These are phyloP conservation scores for Lumnitzera racemosa DNA, from an alignment of 345 rosid species.

Conservation along the genomic window DNA sequence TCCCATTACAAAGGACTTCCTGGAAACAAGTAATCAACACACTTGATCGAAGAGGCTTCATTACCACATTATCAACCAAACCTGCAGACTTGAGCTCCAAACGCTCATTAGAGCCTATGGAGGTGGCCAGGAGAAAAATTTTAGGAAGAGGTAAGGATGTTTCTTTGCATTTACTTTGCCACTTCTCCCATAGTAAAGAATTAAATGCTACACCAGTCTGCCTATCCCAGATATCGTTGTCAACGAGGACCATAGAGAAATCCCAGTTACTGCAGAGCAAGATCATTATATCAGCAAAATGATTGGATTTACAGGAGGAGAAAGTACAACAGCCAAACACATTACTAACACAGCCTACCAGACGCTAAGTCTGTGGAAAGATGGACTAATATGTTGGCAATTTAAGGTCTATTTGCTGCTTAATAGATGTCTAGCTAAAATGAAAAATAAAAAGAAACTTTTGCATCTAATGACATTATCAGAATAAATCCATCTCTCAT, in stretches of 20 bases:
- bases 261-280: not conserved
- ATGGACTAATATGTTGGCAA: too few species aligned
- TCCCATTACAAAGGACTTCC: slow-evolving; percentile 56
- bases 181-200: slow-evolving; percentile 21
- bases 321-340: too few species aligned
- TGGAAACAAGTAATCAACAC: slow-evolving; percentile 59
- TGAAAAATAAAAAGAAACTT: too few species aligned
- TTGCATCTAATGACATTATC: too few species aligned
- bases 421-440: too few species aligned
- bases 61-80: slow-evolving; percentile 44
- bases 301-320: too few species aligned
- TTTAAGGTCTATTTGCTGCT: too few species aligned
- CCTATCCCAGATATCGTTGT: slow-evolving; percentile 66
- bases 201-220: slow-evolving; percentile 29
- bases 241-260: slow-evolving; percentile 53
- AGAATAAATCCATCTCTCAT: not conserved
- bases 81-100: slow-evolving; percentile 46
- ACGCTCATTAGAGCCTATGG: slow-evolving; percentile 29
- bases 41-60: slow-evolving; percentile 71
- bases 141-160: slow-evolving; percentile 25
- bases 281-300: too few species aligned
- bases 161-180: slow-evolving; percentile 19
- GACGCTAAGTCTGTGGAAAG: too few species aligned
- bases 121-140: slow-evolving; percentile 47
- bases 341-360: too few species aligned